Base-by-base conservation (phyloP, 2,329 filamentous ascomycete genomes). In the Chaetothyriales sp. region DNA sequence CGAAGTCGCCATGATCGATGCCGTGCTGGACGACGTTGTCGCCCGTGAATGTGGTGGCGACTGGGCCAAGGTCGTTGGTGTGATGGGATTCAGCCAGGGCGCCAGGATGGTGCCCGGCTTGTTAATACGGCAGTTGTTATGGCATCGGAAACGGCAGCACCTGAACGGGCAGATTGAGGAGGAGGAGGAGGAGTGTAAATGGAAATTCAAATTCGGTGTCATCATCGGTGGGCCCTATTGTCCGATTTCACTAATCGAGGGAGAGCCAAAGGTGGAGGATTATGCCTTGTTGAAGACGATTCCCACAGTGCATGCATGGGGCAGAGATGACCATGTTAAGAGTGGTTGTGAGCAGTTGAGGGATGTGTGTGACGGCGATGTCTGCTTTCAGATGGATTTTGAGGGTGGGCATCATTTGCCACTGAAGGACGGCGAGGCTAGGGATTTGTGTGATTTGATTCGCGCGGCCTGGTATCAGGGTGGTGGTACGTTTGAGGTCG, bases 31-130 rank as follows among this genome's bases (percentile, higher is more conserved):
- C n/a, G 18, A 50, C n/a, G 48, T 44, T 22, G 54, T 60, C 29
- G 58, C 57, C 49, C 53, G 59, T 0, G 59, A 60, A 47, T 56
- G 58, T 46, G 59, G 59, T 45, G 58, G 59, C 18, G 53, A 54
- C 25, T 47, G 46, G 46, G 54, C 52, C 19, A 49, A 43, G 1
- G 64, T 67, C 25, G 61, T 62, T 0, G 66, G 65, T n/a, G 53
- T 67, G 10, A 52, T 69, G 9, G 66, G 65, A 13, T 68, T 69
- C 50, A 64, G 61, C 15, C 65, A 67, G 58, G 66, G 66, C 7
- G 65, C 62, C 1, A 60, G 61, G n/a, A 45, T 64, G 20, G 58
- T 60, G 0, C 48, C 58, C 2, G 63, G 63, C 4, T 29, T 62
- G 37, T 44, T 64, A n/a, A 51, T 64, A 44, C 51, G 61, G 22